Evolutionary conservation across 1,139 yeast genomes (phyloP).

Genomic region (Insectozyma bohioensis): DNA sequence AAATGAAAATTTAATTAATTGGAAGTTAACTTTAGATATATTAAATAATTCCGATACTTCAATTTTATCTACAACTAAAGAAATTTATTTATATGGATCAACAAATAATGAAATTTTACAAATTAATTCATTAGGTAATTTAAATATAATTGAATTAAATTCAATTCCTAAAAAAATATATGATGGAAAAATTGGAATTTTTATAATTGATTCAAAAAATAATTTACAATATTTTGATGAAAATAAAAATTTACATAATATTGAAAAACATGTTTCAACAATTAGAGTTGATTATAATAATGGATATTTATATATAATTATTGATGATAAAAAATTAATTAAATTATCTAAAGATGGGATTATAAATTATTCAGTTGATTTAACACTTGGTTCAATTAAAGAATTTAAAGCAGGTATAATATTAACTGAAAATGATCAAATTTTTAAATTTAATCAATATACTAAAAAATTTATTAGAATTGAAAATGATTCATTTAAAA

Average conservation of each 20-base stretch:
- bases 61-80: constrained; percentile 5
- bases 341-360: constrained; percentile 14
- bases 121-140: constrained; percentile 10
- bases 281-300: constrained; percentile 11
- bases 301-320: constrained; percentile 16
- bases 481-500: constrained; percentile 13
- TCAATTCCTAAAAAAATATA: constrained; percentile 5
- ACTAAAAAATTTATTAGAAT: constrained; percentile 10
- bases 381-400: constrained; percentile 13
- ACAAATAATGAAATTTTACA: constrained; percentile 8
- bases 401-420: constrained; percentile 22
- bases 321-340: constrained; percentile 13
- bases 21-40: constrained; percentile 16
- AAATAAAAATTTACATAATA: neutral
- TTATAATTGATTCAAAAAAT: constrained; percentile 20
- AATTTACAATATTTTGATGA: constrained; percentile 11
- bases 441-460: constrained; percentile 16
- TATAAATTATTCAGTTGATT: constrained; percentile 5
- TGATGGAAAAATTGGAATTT: constrained; percentile 15
- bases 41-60: constrained; percentile 3
- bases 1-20: constrained; percentile 11
- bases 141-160: constrained; percentile 7
- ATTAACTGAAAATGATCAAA: constrained; percentile 18
- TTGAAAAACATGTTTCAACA: constrained; percentile 6
- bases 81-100: constrained; percentile 9